phyloP scores from a whole-genome alignment of 352 stramenopile species.

The Pseudoperonospora humuli region DNA sequence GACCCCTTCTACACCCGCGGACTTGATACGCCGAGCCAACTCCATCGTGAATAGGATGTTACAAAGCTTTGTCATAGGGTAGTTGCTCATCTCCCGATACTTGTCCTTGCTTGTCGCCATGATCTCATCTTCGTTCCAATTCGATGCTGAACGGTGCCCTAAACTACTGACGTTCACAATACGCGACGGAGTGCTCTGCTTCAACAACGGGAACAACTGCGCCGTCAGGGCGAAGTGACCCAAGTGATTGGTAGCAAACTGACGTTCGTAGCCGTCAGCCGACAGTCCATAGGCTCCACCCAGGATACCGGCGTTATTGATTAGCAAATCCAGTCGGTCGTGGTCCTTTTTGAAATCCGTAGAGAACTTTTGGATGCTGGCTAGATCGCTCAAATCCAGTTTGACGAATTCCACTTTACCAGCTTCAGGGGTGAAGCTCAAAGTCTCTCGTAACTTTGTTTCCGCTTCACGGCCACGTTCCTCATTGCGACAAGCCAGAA shows the following conservation, averaged over 20 bases:
- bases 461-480: slow-evolving; percentile 20
- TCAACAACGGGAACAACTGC: slow-evolving; percentile 35
- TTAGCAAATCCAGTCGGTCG: slow-evolving; percentile 31
- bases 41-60: slow-evolving; percentile 51
- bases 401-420: slow-evolving; percentile 40
- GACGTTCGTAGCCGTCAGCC: slow-evolving; percentile 19
- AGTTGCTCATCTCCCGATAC: slow-evolving; percentile 13
- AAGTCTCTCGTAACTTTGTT: slow-evolving; percentile 6
- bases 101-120: not conserved
- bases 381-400: slow-evolving; percentile 38
- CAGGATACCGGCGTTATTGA: slow-evolving; percentile 26
- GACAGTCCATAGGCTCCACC: slow-evolving; percentile 8
- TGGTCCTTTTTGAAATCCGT: slow-evolving; percentile 25
- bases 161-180: slow-evolving; percentile 31
- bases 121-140: not conserved
- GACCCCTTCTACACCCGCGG: slow-evolving; percentile 13
- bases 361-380: slow-evolving; percentile 36
- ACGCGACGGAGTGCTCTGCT: slow-evolving; percentile 13
- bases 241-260: slow-evolving; percentile 28
- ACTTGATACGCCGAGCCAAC: slow-evolving; percentile 27
- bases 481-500: slow-evolving; percentile 28
- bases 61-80: slow-evolving; percentile 40
- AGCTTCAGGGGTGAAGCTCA: slow-evolving; percentile 3
- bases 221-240: slow-evolving; percentile 33
- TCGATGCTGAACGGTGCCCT: slow-evolving; percentile 9